phyloP scores from a whole-genome alignment of 208 protist genomes.

The Giardia duodenalis region DNA sequence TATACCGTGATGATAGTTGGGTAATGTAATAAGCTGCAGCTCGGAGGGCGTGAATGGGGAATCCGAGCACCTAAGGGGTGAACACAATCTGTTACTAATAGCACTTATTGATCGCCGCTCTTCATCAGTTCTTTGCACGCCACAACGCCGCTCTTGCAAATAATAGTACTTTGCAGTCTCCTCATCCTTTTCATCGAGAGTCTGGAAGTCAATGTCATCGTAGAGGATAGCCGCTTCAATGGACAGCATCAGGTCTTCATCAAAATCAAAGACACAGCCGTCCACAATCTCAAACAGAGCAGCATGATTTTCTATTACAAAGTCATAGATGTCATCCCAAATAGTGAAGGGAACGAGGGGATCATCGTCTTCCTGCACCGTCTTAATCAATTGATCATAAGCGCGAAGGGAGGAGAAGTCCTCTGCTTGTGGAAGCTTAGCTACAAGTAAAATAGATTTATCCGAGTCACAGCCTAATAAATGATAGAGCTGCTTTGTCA shows the following conservation, averaged over 20 bases:
- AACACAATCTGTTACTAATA: no score
- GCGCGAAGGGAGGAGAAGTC: background rate
- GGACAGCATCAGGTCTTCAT: no score
- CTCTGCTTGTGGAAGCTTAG: background rate
- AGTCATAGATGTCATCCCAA: background rate
- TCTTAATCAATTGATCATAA: background rate
- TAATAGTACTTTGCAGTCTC: no score
- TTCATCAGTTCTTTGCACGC: background rate
- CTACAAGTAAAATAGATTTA: background rate
- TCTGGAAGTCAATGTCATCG: no score
- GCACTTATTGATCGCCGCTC: no score
- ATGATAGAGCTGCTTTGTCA: background rate
- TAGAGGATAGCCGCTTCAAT: no score
- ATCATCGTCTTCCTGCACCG: background rate
- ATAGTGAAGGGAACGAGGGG: background rate
- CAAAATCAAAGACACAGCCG: background rate
- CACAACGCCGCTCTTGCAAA: no score
- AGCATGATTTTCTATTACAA: background rate
- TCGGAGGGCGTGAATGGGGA: no score
- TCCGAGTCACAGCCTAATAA: background rate
- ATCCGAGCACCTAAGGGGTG: no score
- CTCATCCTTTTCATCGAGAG: no score
- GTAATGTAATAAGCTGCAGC: no score
- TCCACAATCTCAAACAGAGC: background rate
- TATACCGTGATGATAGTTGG: no score